These are phyloP conservation scores for Zelonia costaricensis DNA, from an alignment of 208 protist species.

Conservation along the genomic window DNA sequence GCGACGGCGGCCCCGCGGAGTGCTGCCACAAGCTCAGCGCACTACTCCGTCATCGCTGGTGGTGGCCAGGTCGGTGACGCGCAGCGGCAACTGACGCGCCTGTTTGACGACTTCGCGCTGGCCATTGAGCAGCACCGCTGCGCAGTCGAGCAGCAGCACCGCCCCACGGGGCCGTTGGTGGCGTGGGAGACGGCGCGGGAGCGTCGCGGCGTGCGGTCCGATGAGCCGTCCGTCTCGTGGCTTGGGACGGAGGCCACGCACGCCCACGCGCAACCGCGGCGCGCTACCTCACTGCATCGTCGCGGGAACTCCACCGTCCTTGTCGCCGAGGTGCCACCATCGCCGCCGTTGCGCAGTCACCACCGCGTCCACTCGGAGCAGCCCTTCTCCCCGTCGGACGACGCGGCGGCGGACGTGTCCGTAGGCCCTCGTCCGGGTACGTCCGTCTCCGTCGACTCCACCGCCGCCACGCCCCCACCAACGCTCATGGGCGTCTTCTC, in stretches of 20 bases:
- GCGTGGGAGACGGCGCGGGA: conserved; percentile 3
- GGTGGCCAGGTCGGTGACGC: conserved; percentile 7
- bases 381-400: too few relatives aligned
- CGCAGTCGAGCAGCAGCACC: conserved; percentile 13
- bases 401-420: too few relatives aligned
- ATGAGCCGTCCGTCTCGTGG: not conserved
- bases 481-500: not conserved
- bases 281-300: not conserved
- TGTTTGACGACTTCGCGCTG: conserved; percentile 24
- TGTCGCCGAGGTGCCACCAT: conserved; percentile 10
- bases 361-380: too few relatives aligned
- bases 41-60: not conserved
- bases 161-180: not conserved
- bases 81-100: conserved; percentile 4
- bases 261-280: not conserved
- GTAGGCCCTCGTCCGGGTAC: too few relatives aligned
- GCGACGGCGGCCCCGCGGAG: too few relatives aligned
- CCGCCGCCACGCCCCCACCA: too few relatives aligned
- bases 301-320: conserved; percentile 7
- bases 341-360: too few relatives aligned
- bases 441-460: too few relatives aligned
- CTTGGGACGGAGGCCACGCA: not conserved
- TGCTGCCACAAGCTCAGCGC: too few relatives aligned
- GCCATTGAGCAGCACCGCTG: conserved; percentile 21
- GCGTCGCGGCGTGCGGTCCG: not conserved